Base-by-base conservation (phyloP, 1,284 basidiomycete genomes). In the Pseudomicrostroma phylloplanum region DNA sequence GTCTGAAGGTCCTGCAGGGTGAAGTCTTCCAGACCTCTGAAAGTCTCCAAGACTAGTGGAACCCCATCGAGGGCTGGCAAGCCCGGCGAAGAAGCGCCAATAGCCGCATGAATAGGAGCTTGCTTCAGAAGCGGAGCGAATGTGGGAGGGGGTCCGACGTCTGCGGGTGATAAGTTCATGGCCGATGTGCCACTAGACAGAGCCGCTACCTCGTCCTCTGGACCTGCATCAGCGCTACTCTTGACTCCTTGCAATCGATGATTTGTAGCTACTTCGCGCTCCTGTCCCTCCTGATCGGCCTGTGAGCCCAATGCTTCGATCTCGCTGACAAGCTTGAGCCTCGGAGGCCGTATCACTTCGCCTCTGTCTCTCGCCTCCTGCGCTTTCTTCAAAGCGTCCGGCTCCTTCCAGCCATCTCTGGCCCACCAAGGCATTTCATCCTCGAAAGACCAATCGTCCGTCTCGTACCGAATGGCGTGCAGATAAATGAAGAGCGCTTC, bases 401-500 rank as follows among this genome's bases (percentile, higher is more conserved):
- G 51, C 7, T 58, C 57, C 55, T 57, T 61, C 74, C 74, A 76
- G 41, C 72, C 67, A 6, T 64, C 65, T 13, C 66, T 48, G 4
- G 77, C 76, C 77, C 77, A 79, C 76, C 74, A 78, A 0, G 77
- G 77, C 61, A 79, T 61, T 26, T 69, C 67, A 49, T 79, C 77
- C 56, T 79, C 68, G 56, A 72, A 79, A 7, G 64, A 64, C 77
- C 77, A 79, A 39, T 72, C 67, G 49, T 76, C 74, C 15, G 73
- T 74, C 72, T 75, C 74, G 68, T 79, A 79, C 64, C 76, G 78
- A 73, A 79, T 74, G 12, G 77, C 77, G 53, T 79, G 77, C 36
- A 79, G 60, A 41, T 78, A 79, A 43, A 79, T 79, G 62, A 70
- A 78, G 6, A 79, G 69, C 55, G 76, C 70, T 39, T 71, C 66